A percentile compares a stretch with the other conserved stretches of the same genome.
Conservation (phyloP, 2,329 filamentous ascomycete genomes). For the Paecilomyces dactylethromorphus region DNA sequence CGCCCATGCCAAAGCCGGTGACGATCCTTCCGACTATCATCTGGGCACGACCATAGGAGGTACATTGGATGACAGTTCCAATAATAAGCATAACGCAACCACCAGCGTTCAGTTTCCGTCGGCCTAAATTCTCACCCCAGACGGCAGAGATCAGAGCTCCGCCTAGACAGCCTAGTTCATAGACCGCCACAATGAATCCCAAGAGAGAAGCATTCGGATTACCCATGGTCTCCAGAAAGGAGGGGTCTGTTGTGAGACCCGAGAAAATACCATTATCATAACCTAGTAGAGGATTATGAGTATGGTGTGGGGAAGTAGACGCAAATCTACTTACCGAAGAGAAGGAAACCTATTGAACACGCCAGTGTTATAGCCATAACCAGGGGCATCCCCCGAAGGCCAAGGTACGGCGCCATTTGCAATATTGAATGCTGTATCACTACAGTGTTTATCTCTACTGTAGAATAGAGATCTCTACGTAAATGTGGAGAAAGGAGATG, state of each 20-base stretch:
- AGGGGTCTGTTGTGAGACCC: constrained; percentile 8
- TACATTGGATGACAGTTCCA: constrained; percentile 2
- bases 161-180: constrained; percentile 4
- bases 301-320: background rate
- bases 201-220: constrained; percentile 6
- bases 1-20: constrained; percentile 43
- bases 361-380: constrained; percentile 7
- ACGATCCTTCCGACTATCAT: constrained; percentile 42
- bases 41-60: constrained; percentile 21
- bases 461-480: background rate
- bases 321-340: constrained; percentile 3
- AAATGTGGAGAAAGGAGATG: background rate
- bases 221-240: constrained; percentile 8
- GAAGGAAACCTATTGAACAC: constrained; percentile 7
- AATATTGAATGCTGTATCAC: background rate
- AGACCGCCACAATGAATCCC: constrained; percentile 8
- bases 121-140: constrained; percentile 1
- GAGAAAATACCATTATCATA: constrained; percentile 10
- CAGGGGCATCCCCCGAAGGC: constrained; percentile 8
- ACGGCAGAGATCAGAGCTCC: constrained; percentile 1
- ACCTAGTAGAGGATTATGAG: background rate
- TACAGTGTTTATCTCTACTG: background rate
- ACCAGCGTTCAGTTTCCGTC: background rate
- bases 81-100: constrained; percentile 1
- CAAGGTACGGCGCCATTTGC: constrained; percentile 8